Conservation (phyloP, 2,329 filamentous ascomycete species). For the Venturia oleaginea region DNA sequence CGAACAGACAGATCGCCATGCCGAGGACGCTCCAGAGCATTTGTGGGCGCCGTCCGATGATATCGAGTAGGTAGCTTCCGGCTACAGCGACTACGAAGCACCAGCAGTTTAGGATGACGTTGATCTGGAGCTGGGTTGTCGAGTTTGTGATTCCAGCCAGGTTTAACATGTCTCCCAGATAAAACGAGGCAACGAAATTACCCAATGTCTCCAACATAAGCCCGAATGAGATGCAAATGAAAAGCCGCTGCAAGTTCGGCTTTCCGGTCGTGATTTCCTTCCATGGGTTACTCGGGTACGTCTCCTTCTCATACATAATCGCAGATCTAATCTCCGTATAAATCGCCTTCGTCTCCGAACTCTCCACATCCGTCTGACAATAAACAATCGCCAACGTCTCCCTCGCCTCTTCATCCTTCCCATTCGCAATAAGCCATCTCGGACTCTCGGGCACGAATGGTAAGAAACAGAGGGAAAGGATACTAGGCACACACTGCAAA, state of each 20-base stretch:
- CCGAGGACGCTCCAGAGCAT: conserved; percentile 34
- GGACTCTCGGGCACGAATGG: conserved; percentile 38
- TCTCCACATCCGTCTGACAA: conserved; percentile 33
- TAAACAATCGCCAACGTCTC: conserved; percentile 35
- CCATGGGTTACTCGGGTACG: conserved; percentile 28
- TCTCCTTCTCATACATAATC: conserved; percentile 36
- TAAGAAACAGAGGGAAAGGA: conserved; percentile 33
- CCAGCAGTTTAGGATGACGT: conserved; percentile 44
- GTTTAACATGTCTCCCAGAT: conserved; percentile 34
- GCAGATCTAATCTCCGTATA: conserved; percentile 42
- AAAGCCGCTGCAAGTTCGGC: conserved; percentile 28
- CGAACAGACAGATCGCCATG: conserved; percentile 42
- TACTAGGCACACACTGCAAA: conserved; percentile 33
- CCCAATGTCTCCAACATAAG: conserved; percentile 29
- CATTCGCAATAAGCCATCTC: conserved; percentile 38
- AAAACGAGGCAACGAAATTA: conserved; percentile 35
- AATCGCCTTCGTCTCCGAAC: conserved; percentile 31
- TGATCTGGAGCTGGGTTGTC: conserved; percentile 37
- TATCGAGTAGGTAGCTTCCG: conserved; percentile 36
- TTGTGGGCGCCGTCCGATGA: conserved; percentile 37
- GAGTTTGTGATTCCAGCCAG: conserved; percentile 38
- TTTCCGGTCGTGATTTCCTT: conserved; percentile 31
- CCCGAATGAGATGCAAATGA: conserved; percentile 30
- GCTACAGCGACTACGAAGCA: conserved; percentile 34
- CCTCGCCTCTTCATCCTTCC: conserved; percentile 33